Evolutionary conservation across 1,139 yeast genomes (phyloP).

Genomic region (Candida neerlandica): DNA sequence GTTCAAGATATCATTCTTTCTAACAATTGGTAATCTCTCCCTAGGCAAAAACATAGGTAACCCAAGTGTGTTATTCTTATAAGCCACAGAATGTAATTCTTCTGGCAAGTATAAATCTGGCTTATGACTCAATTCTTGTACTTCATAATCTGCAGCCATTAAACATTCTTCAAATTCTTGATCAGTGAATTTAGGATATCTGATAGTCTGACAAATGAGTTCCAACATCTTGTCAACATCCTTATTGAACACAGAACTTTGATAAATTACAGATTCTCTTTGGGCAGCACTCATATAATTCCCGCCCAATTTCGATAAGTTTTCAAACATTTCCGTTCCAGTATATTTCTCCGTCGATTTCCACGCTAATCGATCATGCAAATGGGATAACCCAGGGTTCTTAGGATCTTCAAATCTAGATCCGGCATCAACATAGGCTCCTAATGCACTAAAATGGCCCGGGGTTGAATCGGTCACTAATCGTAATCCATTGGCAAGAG

Average conservation of each 20-base stretch:
- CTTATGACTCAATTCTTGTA: slow-evolving; percentile 76
- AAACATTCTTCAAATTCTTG: slow-evolving; percentile 77
- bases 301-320: slow-evolving; percentile 82
- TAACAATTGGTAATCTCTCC: slow-evolving; percentile 61
- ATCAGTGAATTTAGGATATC: slow-evolving; percentile 65
- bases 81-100: slow-evolving; percentile 82
- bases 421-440: slow-evolving; percentile 89
- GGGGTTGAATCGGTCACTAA: slow-evolving; percentile 87
- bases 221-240: slow-evolving; percentile 85
- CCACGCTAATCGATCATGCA: slow-evolving; percentile 85
- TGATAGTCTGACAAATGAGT: slow-evolving; percentile 77
- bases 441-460: slow-evolving; percentile 89
- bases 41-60: slow-evolving; percentile 82
- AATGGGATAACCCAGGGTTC: slow-evolving; percentile 74
- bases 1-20: slow-evolving; percentile 53
- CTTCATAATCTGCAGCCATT: slow-evolving; percentile 77
- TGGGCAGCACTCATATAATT: slow-evolving; percentile 94
- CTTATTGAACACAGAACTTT: slow-evolving; percentile 87
- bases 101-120: slow-evolving; percentile 92
- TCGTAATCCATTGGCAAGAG: slow-evolving; percentile 74
- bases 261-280: slow-evolving; percentile 89
- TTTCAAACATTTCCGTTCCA: slow-evolving; percentile 74
- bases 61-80: slow-evolving; percentile 72
- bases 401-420: slow-evolving; percentile 70
- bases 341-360: slow-evolving; percentile 67